Percentiles rank a stretch among this genome's conserved stretches.
Conservation (phyloP, 2,329 filamentous ascomycete species). For the Botrytis fragariae region DNA sequence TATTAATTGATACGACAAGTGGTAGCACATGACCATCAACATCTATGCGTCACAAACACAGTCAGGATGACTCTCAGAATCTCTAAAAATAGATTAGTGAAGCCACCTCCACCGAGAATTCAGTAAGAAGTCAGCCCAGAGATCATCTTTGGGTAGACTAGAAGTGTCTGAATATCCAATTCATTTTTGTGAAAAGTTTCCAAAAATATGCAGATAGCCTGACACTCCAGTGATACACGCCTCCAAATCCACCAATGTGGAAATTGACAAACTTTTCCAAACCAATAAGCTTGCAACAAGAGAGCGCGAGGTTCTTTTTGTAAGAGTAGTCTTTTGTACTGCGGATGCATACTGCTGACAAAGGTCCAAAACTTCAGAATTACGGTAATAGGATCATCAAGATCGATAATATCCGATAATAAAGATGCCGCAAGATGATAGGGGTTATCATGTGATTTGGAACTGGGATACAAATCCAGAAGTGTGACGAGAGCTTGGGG, state of each 20-base stretch:
- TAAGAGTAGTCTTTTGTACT: conserved; percentile 47
- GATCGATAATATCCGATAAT: conserved; percentile 19
- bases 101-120: neutral
- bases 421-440: conserved; percentile 24
- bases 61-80: neutral
- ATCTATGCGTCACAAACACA: neutral
- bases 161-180: conserved; percentile 21
- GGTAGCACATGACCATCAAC: neutral
- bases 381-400: conserved; percentile 40
- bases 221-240: conserved; percentile 48
- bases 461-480: conserved; percentile 19
- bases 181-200: conserved; percentile 34
- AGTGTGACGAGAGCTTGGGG: conserved; percentile 22
- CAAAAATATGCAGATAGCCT: conserved; percentile 48
- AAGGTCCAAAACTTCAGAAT: conserved; percentile 49
- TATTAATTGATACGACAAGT: neutral
- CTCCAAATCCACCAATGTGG: conserved; percentile 49
- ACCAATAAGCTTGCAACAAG: conserved; percentile 57
- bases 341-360: conserved; percentile 45
- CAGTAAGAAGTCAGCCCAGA: neutral
- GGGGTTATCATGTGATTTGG: conserved; percentile 20
- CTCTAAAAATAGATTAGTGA: neutral
- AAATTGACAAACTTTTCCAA: conserved; percentile 46
- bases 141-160: conserved; percentile 25
- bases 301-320: conserved; percentile 53